phyloP scores from a whole-genome alignment of 1,284 basidiomycete genomes.

The Apiotrichum siamense region DNA sequence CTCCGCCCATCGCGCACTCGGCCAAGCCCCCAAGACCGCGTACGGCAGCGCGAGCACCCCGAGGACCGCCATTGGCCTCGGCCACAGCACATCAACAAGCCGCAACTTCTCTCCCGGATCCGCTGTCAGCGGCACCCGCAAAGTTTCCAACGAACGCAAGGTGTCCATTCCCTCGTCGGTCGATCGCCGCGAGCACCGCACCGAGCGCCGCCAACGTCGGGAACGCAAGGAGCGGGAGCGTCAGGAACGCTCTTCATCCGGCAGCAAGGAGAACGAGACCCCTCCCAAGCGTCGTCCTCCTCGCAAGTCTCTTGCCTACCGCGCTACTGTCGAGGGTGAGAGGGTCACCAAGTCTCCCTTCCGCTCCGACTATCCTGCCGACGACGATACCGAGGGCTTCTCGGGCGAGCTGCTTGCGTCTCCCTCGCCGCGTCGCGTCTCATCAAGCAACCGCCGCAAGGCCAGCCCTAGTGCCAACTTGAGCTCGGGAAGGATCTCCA shows the following conservation, averaged over 20 bases:
- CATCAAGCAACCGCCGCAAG: conserved; percentile 22
- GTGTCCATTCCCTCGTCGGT: conserved; percentile 21
- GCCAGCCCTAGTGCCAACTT: conserved; percentile 23
- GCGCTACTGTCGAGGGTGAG: conserved; percentile 65
- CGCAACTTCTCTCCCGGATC: conserved; percentile 16
- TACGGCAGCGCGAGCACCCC: conserved; percentile 33
- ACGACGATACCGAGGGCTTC: neutral
- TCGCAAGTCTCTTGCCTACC: conserved; percentile 66
- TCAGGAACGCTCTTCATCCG: neutral
- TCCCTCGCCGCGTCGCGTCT: conserved; percentile 28
- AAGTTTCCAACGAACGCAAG: conserved; percentile 31
- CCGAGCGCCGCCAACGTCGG: neutral
- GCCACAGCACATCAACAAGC: no score
- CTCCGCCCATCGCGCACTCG: conserved; percentile 22
- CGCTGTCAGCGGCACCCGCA: conserved; percentile 32
- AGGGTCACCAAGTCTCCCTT: conserved; percentile 84
- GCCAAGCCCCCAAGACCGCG: conserved; percentile 29
- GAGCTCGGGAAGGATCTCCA: conserved; percentile 13
- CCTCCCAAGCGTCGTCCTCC: neutral
- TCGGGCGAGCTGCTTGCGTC: conserved; percentile 23
- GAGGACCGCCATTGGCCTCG: conserved; percentile 38
- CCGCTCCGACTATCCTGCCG: conserved; percentile 40
- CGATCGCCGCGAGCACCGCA: conserved; percentile 20
- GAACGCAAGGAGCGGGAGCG: conserved; percentile 16
- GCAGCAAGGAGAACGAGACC: conserved; percentile 1